Base-by-base conservation (phyloP, 257 asterid species). In the Solanum paucissectum region DNA sequence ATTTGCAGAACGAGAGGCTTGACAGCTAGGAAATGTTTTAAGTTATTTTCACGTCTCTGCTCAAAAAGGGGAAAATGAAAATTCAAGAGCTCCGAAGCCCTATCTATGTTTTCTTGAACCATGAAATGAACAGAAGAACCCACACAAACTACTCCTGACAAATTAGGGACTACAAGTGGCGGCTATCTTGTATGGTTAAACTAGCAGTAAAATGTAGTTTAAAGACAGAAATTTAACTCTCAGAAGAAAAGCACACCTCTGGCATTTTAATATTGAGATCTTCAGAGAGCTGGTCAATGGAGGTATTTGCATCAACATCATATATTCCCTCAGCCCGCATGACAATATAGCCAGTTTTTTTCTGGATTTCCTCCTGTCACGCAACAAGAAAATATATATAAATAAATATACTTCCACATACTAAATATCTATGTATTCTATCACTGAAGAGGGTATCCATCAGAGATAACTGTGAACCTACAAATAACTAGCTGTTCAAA, bases 291-390 rank as follows among this genome's bases (percentile, higher is more conserved):
- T 97, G 99, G 85, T 96, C 99, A 62, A 94, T 97, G 37, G 99
- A 93, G 46, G 99, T 97, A 91, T 97, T 96, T 60, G 99, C 99
- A 92, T 97, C 99, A 92, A 97, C 99, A 71, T 97, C 99, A 82
- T 93, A 97, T 79, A 93, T 93, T 89, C 99, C 99, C 87, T 95
- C 96, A 86, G 98, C 99, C 75, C 99, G 96, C 99, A 97, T 96
- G 88, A 97, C 98, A 82, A 97, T 87, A 60, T 97, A 95, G 9
- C 99, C 99, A 86, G 99, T 97, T 92, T 97, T 95, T 88, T 97
- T 97, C 95, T 96, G 98, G 88, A 97, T 97, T 93, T 97, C 99
- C 91, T 97, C 99, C 99, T 97, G 95, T 60, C 88, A 87, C 69
- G 36, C 83, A 29, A 84, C 83, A 83, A 74, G 88, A 84, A 58